Conservation (phyloP, 2,329 filamentous ascomycete genomes). For the Aspergillus sp. region DNA sequence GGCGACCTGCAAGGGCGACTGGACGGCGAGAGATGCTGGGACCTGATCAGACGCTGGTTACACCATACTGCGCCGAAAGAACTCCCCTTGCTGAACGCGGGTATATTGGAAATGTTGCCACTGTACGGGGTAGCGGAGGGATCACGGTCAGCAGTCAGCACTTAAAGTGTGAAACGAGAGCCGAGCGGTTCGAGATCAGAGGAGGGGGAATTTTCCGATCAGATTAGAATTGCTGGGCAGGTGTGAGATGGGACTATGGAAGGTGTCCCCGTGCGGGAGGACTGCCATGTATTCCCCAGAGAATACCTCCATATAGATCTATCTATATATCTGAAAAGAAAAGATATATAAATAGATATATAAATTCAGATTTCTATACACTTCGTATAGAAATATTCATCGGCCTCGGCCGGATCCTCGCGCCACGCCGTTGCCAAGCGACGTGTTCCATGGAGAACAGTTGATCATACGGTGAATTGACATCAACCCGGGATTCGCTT, state of each 20-base stretch:
- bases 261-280: too few species aligned
- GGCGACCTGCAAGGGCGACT: slow-evolving; percentile 45
- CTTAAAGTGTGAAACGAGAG: too few species aligned
- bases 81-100: slow-evolving; percentile 55
- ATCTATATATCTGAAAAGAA: too few species aligned
- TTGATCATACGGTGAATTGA: slow-evolving; percentile 1
- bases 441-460: neutral
- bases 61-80: slow-evolving; percentile 31
- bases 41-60: slow-evolving; percentile 30
- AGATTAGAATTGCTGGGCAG: slow-evolving; percentile 4
- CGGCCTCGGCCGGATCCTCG: neutral
- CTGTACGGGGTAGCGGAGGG: too few species aligned
- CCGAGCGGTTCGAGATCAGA: slow-evolving; percentile 27
- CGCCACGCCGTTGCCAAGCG: slow-evolving; percentile 11
- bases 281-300: too few species aligned
- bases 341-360: too few species aligned
- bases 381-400: too few species aligned
- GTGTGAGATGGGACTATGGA: too few species aligned
- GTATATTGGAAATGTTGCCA: too few species aligned
- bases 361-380: too few species aligned
- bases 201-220: slow-evolving; percentile 45
- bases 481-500: slow-evolving; percentile 14
- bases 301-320: too few species aligned
- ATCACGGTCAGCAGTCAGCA: too few species aligned
- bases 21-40: slow-evolving; percentile 46